Evolutionary conservation across 306 rosid genomes (phyloP).

Genomic region (Pueraria montana): DNA sequence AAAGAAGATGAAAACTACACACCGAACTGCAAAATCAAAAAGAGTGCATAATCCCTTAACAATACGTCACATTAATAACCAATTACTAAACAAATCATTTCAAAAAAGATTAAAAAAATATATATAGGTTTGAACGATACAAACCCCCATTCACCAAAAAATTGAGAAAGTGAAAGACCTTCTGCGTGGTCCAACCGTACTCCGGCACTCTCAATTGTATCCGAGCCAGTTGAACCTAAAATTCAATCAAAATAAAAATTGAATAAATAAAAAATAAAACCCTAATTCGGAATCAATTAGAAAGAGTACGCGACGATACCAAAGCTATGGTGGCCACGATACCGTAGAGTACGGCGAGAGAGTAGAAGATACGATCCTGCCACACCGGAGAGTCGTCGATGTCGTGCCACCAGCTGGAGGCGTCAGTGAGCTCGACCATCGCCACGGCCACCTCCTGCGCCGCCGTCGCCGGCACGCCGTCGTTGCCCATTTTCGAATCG

Average conservation of each 20-base stretch:
- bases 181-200: constrained; percentile 99
- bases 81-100: background rate
- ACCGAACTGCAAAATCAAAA: constrained; percentile 69
- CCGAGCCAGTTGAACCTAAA: constrained; percentile 87
- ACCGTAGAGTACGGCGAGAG: constrained; percentile 79
- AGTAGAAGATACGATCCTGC: constrained; percentile 82
- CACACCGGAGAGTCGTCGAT: constrained; percentile 70
- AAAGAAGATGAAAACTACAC: constrained; percentile 77
- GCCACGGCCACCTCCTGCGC: constrained; percentile 56
- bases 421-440: constrained; percentile 61
- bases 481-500: constrained; percentile 48
- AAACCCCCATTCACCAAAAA: constrained; percentile 95
- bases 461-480: constrained; percentile 46
- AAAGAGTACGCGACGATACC: constrained; percentile 50
- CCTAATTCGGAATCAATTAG: constrained; percentile 41
- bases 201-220: constrained; percentile 98
- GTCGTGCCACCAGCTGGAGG: constrained; percentile 81
- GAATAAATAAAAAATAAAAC: background rate
- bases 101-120: background rate
- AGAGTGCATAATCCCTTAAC: constrained; percentile 22
- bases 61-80: background rate
- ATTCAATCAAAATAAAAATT: background rate
- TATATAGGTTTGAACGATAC: constrained; percentile 56
- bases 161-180: constrained; percentile 98
- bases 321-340: constrained; percentile 81